phyloP scores from a whole-genome alignment of 345 rosid species.

The Populus deltoides region DNA sequence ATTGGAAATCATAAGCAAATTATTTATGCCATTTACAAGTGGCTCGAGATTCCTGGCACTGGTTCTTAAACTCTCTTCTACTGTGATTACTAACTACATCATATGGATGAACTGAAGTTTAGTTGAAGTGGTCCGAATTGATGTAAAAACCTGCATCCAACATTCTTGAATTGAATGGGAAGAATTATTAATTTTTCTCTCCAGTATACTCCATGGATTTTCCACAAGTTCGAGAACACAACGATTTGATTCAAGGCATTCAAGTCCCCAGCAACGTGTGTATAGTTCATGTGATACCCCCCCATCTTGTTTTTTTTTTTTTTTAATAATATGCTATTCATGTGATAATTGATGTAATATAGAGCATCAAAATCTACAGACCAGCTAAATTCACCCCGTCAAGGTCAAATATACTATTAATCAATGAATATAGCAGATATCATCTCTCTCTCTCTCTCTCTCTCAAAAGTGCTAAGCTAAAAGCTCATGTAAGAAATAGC shows the following conservation, averaged over 20 bases:
- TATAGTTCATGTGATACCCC: not conserved
- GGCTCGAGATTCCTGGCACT: too few relatives aligned
- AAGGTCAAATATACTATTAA: not conserved
- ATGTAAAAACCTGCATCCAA: not conserved
- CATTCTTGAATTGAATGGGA: too few relatives aligned
- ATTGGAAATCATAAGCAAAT: not conserved
- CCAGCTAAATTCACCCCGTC: not conserved
- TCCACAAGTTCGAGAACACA: too few relatives aligned
- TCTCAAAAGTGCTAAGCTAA: not conserved
- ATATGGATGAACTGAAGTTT: not conserved
- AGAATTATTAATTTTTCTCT: too few relatives aligned
- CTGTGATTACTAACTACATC: not conserved
- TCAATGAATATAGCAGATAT: not conserved
- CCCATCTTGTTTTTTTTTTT: not conserved
- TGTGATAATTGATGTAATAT: too few relatives aligned
- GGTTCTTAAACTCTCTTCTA: not conserved
- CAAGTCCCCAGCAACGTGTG: too few relatives aligned
- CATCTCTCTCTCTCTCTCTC: not conserved
- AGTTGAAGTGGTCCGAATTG: not conserved
- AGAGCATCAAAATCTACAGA: too few relatives aligned
- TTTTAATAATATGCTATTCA: too few relatives aligned
- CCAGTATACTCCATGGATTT: too few relatives aligned
- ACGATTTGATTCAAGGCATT: too few relatives aligned
- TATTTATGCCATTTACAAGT: not conserved
- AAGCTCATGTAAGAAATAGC: too few relatives aligned